Evolutionary conservation across 306 rosid species (phyloP), one percentile per base, ranked within the genome.

Genomic region (Vigna angularis): DNA sequence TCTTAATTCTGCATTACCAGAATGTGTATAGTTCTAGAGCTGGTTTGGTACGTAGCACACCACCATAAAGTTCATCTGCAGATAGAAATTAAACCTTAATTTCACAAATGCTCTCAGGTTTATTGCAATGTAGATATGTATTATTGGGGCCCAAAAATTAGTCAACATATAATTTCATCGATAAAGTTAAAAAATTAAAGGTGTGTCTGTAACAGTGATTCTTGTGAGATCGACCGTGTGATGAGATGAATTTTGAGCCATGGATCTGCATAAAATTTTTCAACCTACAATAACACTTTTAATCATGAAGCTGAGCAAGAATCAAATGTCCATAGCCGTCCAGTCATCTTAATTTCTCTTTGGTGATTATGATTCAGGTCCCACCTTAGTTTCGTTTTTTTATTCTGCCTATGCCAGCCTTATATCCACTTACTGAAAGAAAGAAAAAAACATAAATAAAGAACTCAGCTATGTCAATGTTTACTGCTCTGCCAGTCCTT

Each of bases 281-380:
- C 84, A 84, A 81, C 81, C 79, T 24, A 44, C 32, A 81, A 77
- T 4, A 72, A 52, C 72, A 72, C 69, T 64, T 80, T 74, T 84
- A 84, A 84, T 82, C 56, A 70, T 83, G 85, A 80, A 74, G 82
- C 47, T 42, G 81, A 78, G 85, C 68, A 72, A 79, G 79, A 82
- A 86, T 78, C 85, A 82, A 78, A 67, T 70, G 85, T 77, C 83
- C 74, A 83, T 36, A 74, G 77, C 83, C 76, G 66, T 78, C 83
- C 76, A 79, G 66, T 74, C 86, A 24, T 69, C 52, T 86, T 86
- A 87, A 90, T 89, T 89, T 93, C 92, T 85, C 71, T 85, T 85
- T 82, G 77, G 81, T 73, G 71, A 93, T 88, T 84, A 87, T 77
- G 84, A 84, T 42, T 63, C 49, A 81, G 83, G 84, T 55, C 91